Evolutionary conservation across 805 yeast genomes (phyloP).

Genomic region (Candida vaughaniae): DNA sequence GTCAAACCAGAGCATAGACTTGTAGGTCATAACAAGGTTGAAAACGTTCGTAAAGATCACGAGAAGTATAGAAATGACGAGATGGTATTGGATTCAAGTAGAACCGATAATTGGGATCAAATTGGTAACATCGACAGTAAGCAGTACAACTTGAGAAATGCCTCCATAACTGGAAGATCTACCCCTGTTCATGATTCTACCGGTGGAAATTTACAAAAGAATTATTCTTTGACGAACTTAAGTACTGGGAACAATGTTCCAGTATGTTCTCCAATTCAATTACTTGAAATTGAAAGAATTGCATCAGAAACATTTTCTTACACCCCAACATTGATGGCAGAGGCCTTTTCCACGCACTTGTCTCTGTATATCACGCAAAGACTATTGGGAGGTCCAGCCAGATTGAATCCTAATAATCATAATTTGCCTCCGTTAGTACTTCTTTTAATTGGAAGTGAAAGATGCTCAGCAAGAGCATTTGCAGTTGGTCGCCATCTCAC

Average conservation of each 20-base stretch:
- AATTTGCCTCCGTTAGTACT: constrained; percentile 79
- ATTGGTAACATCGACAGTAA: constrained; percentile 24
- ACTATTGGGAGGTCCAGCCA: constrained; percentile 64
- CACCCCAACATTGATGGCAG: constrained; percentile 49
- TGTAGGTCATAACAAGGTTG: constrained; percentile 69
- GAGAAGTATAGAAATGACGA: constrained; percentile 67
- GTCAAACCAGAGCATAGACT: constrained; percentile 60
- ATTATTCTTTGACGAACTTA: constrained; percentile 19
- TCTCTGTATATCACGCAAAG: constrained; percentile 53
- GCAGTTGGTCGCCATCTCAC: constrained; percentile 78
- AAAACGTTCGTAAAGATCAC: constrained; percentile 18
- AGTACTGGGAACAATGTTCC: constrained; percentile 42
- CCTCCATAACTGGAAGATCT: constrained; percentile 16
- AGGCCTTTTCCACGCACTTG: constrained; percentile 68
- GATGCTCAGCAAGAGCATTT: constrained; percentile 72
- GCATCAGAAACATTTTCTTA: constrained; percentile 51
- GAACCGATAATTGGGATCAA: constrained; percentile 54
- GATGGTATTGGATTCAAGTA: constrained; percentile 56
- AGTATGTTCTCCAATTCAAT: constrained; percentile 73
- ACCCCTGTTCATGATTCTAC: constrained; percentile 14
- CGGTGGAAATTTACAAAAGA: constrained; percentile 9
- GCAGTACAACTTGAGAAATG: constrained; percentile 9
- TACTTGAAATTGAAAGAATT: constrained; percentile 70
- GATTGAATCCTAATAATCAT: constrained; percentile 64
- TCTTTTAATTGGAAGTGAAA: constrained; percentile 68